phyloP scores from a whole-genome alignment of 257 asterid genomes.

The Ilex aquifolium region DNA sequence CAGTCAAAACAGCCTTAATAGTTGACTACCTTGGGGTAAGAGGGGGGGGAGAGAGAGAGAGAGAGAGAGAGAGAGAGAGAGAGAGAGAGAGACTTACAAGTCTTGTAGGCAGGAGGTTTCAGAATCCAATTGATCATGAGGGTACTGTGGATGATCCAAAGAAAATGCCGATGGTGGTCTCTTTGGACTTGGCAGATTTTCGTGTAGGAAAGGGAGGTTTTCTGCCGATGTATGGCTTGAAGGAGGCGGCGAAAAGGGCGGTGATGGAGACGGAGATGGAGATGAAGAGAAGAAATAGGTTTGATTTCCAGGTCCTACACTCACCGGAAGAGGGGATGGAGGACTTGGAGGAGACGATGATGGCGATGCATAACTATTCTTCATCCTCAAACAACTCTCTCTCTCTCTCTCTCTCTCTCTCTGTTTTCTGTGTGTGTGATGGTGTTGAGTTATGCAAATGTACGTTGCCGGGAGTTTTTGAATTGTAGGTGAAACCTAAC shows the following conservation, averaged over 20 bases:
- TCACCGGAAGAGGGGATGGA: conserved; percentile 19
- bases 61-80: not conserved
- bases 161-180: conserved; percentile 7
- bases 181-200: not conserved
- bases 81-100: conserved; percentile 14
- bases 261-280: conserved; percentile 6
- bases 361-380: conserved; percentile 7
- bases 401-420: too few species aligned
- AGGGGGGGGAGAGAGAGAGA: not conserved
- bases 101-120: conserved; percentile 14
- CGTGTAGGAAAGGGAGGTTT: conserved; percentile 1
- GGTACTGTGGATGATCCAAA: conserved; percentile 6
- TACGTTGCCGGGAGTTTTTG: too few species aligned
- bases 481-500: too few species aligned
- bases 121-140: not conserved
- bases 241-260: conserved; percentile 10
- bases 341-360: conserved; percentile 10
- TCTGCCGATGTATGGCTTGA: conserved; percentile 7
- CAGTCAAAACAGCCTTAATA: too few species aligned
- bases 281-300: conserved; percentile 12
- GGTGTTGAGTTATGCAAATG: too few species aligned
- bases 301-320: conserved; percentile 15
- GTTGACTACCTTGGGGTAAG: not conserved
- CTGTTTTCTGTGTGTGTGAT: too few species aligned
- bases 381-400: not conserved